Percentiles rank a stretch among this genome's conserved stretches.
Conservation (phyloP, 805 yeast species). For the Scheffersomyces lignosus region DNA sequence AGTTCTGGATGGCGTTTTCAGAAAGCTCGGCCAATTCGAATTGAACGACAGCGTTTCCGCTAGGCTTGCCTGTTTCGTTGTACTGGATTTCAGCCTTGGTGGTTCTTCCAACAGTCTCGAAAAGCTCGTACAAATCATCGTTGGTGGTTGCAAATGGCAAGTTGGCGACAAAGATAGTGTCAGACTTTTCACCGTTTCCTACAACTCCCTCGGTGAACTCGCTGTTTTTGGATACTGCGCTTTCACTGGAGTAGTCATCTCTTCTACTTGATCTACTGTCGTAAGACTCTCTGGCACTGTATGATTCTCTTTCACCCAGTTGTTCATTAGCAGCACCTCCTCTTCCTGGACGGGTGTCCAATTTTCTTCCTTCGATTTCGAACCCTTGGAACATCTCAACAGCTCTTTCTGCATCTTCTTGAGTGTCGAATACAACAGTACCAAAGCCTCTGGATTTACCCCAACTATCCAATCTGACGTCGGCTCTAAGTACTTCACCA, state of each 20-base stretch:
- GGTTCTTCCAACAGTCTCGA: constrained; percentile 80
- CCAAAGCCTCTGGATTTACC: constrained; percentile 89
- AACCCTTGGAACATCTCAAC: constrained; percentile 67
- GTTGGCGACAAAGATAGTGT: constrained; percentile 64
- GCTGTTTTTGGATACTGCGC: constrained; percentile 34
- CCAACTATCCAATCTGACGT: constrained; percentile 60
- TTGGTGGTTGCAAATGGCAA: constrained; percentile 88
- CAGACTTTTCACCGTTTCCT: constrained; percentile 55
- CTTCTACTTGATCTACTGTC: constrained; percentile 10
- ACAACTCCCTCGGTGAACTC: constrained; percentile 67
- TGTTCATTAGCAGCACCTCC: constrained; percentile 14
- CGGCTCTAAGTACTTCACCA: constrained; percentile 83
- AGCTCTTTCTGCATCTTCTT: constrained; percentile 71
- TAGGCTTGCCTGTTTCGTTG: constrained; percentile 58
- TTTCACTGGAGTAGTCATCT: constrained; percentile 2
- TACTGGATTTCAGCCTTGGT: constrained; percentile 73
- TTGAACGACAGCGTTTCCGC: constrained; percentile 85
- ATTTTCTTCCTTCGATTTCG: constrained; percentile 69
- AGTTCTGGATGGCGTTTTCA: constrained; percentile 68
- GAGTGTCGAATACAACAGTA: constrained; percentile 65
- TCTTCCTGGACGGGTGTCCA: constrained; percentile 78
- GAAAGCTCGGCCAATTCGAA: constrained; percentile 69
- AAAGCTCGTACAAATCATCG: constrained; percentile 79
- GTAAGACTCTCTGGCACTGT: constrained; percentile 13
- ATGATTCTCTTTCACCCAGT: constrained; percentile 8